Percentiles rank a stretch among this genome's conserved stretches.
phyloP scores from a whole-genome alignment of 1,139 yeast species.

The Candida freyschussii region DNA sequence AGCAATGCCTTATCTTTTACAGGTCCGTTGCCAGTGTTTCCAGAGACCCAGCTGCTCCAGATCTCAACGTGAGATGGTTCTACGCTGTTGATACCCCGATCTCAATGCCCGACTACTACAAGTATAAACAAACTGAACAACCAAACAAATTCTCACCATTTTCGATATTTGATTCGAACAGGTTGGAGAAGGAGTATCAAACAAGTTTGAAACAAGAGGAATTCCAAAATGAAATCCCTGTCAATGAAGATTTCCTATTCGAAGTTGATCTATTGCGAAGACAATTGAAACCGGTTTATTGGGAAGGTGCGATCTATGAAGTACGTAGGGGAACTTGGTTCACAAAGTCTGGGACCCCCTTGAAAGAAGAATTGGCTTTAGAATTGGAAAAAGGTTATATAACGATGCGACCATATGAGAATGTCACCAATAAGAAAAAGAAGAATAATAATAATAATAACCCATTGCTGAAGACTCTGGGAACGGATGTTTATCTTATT shows the following conservation, averaged over 20 bases:
- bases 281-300: constrained; percentile 65
- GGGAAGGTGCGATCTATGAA: constrained; percentile 87
- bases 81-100: constrained; percentile 78
- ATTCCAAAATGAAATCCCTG: constrained; percentile 38
- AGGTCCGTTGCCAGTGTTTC: too few relatives aligned
- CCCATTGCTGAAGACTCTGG: constrained; percentile 8
- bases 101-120: constrained; percentile 57
- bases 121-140: constrained; percentile 41
- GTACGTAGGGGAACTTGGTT: constrained; percentile 90
- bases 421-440: constrained; percentile 2
- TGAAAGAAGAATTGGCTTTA: constrained; percentile 45
- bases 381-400: constrained; percentile 57
- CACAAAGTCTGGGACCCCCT: constrained; percentile 54
- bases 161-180: constrained; percentile 53
- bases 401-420: constrained; percentile 21
- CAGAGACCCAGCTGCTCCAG: constrained; percentile 17
- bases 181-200: constrained; percentile 51
- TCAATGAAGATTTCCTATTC: constrained; percentile 77
- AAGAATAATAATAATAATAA: constrained; percentile 1
- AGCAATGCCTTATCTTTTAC: too few relatives aligned
- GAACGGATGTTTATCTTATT: constrained; percentile 20
- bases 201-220: constrained; percentile 6
- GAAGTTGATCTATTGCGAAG: constrained; percentile 58
- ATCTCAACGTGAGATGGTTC: constrained; percentile 48
- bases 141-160: constrained; percentile 71